Evolutionary conservation across 805 yeast species (phyloP).

Genomic region (Candida patagonica): DNA sequence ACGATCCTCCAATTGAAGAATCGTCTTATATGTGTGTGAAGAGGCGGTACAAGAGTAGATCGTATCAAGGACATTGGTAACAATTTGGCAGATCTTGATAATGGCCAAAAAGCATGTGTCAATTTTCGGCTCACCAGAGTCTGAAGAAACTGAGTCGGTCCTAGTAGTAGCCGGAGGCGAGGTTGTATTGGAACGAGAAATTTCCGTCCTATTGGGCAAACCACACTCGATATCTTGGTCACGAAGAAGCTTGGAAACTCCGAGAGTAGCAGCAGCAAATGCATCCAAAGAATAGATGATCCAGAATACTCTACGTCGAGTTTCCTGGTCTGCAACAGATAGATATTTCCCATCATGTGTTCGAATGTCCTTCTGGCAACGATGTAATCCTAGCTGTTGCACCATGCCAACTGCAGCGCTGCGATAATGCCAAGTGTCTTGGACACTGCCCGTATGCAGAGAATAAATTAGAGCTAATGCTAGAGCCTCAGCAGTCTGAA

Average conservation of each 20-base stretch:
- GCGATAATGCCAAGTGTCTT: conserved; percentile 65
- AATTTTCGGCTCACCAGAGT: conserved; percentile 6
- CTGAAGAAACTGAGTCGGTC: conserved; percentile 1
- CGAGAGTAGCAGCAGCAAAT: conserved; percentile 64
- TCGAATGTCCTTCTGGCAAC: conserved; percentile 68
- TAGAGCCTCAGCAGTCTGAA: conserved; percentile 45
- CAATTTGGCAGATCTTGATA: conserved; percentile 46
- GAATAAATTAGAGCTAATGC: conserved; percentile 63
- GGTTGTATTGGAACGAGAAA: background rate
- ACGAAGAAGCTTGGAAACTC: conserved; percentile 71
- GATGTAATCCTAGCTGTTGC: conserved; percentile 73
- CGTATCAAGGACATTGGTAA: conserved; percentile 65
- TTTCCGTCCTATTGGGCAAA: conserved; percentile 39
- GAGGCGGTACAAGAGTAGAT: conserved; percentile 19
- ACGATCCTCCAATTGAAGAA: conserved; percentile 44
- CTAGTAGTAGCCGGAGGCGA: conserved; percentile 6
- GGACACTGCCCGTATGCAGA: conserved; percentile 61
- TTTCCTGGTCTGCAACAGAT: conserved; percentile 66
- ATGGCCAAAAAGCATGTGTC: conserved; percentile 10
- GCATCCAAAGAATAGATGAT: conserved; percentile 68
- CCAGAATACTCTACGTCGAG: conserved; percentile 79
- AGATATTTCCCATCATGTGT: conserved; percentile 57
- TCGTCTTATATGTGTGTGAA: conserved; percentile 16
- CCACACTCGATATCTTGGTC: conserved; percentile 85
- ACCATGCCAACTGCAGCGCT: conserved; percentile 75